These are phyloP conservation scores for Metarhizium guizhouense DNA, from an alignment of 2,329 filamentous ascomycete genomes.

Conservation along the genomic window DNA sequence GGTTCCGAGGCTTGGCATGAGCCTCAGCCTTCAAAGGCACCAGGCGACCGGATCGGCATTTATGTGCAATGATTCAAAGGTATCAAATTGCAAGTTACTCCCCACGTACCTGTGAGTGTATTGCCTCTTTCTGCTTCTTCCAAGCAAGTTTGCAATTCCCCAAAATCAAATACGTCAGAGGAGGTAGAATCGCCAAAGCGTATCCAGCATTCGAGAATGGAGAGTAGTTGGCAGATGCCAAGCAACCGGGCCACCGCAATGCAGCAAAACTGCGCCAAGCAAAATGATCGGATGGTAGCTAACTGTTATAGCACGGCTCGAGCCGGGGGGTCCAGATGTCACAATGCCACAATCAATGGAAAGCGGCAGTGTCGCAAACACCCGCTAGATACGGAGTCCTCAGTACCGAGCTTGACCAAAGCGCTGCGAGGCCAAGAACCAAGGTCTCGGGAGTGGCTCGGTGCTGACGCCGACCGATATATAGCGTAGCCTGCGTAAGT, in stretches of 20 bases:
- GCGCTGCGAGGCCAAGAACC: not conserved
- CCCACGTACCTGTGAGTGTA: not conserved
- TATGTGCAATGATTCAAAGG: not conserved
- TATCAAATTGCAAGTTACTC: not conserved
- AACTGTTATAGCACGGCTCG: not conserved
- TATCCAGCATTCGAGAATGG: not conserved
- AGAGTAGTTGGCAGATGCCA: not conserved
- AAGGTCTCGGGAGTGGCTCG: not conserved
- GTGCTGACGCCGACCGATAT: not conserved
- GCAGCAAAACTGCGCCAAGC: too few species aligned
- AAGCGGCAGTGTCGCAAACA: not conserved
- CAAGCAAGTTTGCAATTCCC: not conserved
- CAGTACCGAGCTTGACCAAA: not conserved
- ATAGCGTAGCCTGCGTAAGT: not conserved
- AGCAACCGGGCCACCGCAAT: not conserved
- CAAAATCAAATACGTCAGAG: not conserved
- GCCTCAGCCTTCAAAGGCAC: not conserved
- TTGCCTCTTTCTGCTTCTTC: not conserved
- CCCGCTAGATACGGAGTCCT: not conserved
- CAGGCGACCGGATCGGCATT: too few species aligned
- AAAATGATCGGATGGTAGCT: too few species aligned
- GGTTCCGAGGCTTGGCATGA: not conserved
- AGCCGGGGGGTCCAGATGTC: too few species aligned
- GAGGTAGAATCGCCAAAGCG: not conserved
- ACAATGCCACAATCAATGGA: not conserved